Base-by-base conservation (phyloP, 495 filamentous ascomycete species). In the Neurospora cerealis region DNA sequence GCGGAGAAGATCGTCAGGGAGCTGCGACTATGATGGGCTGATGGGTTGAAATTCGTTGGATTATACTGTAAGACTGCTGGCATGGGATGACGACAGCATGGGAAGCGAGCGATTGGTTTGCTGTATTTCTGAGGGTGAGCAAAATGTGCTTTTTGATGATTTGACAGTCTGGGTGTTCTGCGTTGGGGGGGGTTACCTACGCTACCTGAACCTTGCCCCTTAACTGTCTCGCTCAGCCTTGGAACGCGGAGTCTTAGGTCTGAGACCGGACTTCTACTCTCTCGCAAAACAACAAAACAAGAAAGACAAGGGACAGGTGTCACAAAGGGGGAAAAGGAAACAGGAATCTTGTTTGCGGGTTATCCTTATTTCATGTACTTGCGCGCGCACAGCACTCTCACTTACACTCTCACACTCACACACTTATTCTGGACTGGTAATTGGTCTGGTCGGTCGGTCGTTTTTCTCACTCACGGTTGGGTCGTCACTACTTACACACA, bases 1-100 rank as follows among this genome's bases (percentile, higher is more conserved):
- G 96, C 96, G 60, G 93, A 96, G 81, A 93, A 93, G 79, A 98
- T 99, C 80, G 84, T 99, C 75, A 88, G 91, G 78, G 94, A 95
- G 77, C 81, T 99, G 79, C 89, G 93, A 80, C 87, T 99, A 74
- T 98, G 83, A 74, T 32, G 24, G 28, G 7, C 24, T 15, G 54
- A 32, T 62, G 54, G 54, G 13, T 19, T 62, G 54, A 62, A 7
- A 28, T 62, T 62, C 32, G 54, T 62, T 62, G 24, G 6, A 62
- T 62, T 62, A 8, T 62, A 32, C 54, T 62, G 54, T 62, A 62
- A 32, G 54, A 28, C 32, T 34, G 54, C 54, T 17, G 54, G 28
- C 54, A 34, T 62, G 54, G 46, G 28, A 34, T 62, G 54, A 62
- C 13, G 54, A 62, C 54, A 62, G 54, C 54, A 54, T 54, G 13